These are phyloP conservation scores for Aphanomyces invadans DNA, from an alignment of 352 stramenopile species.

Conservation along the genomic window DNA sequence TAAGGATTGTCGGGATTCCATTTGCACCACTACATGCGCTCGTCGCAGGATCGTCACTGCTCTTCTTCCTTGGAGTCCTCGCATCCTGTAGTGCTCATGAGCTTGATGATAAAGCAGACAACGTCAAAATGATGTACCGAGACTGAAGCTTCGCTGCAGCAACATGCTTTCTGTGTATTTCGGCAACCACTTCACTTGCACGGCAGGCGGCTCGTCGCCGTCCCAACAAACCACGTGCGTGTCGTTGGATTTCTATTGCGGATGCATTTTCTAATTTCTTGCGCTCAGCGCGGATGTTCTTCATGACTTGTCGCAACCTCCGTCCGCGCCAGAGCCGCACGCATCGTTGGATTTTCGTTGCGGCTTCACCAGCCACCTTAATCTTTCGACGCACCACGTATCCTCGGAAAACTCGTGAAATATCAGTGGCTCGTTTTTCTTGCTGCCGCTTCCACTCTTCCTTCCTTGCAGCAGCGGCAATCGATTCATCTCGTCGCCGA, in stretches of 20 bases:
- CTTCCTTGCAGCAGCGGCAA: background rate
- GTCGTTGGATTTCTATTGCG: conserved; percentile 3
- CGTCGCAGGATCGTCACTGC: background rate
- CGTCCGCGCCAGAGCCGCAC: background rate
- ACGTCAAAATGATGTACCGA: background rate
- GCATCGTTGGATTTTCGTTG: conserved; percentile 4
- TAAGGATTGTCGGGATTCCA: background rate
- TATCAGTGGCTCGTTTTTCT: background rate
- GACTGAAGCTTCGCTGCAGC: background rate
- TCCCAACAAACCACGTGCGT: background rate
- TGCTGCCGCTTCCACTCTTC: background rate
- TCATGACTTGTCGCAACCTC: background rate
- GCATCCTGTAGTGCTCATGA: background rate
- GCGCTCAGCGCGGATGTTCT: background rate
- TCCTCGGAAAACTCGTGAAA: background rate
- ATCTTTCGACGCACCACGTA: background rate
- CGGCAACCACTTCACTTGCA: background rate
- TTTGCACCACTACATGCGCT: background rate
- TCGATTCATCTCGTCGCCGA: background rate
- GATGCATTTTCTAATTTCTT: background rate
- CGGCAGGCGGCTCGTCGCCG: background rate
- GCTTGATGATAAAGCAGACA: background rate
- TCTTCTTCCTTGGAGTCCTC: background rate
- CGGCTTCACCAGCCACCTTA: background rate
- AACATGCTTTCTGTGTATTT: background rate